These are phyloP conservation scores for Microdochium trichocladiopsis DNA, from an alignment of 2,329 filamentous ascomycete genomes.

Conservation along the genomic window DNA sequence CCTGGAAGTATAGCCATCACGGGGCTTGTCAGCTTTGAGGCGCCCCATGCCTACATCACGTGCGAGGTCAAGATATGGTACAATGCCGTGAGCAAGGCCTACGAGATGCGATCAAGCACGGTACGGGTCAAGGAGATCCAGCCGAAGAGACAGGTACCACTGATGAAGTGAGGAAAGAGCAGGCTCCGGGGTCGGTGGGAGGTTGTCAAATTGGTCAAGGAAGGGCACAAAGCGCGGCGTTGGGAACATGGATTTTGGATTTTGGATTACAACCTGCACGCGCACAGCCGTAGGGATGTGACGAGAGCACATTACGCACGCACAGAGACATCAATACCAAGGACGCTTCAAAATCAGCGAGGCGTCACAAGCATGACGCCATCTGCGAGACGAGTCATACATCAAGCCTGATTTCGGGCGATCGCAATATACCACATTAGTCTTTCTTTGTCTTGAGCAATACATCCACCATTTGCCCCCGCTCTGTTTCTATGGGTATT, in stretches of 20 bases:
- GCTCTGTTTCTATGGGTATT: no score
- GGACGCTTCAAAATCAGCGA: no score
- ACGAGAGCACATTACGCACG: no score
- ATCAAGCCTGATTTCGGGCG: no score
- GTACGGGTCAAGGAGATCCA: constrained; percentile 13
- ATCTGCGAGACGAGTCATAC: no score
- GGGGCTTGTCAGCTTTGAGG: neutral
- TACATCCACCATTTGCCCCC: no score
- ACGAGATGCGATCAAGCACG: neutral
- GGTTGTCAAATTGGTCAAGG: neutral
- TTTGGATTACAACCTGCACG: neutral
- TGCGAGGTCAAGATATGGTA: constrained; percentile 1
- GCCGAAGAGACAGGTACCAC: constrained; percentile 16
- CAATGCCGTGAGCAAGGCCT: neutral
- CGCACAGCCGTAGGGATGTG: no score
- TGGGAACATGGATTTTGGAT: neutral
- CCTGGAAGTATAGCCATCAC: neutral
- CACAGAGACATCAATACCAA: no score
- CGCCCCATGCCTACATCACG: neutral
- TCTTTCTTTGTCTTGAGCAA: no score
- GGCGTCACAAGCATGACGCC: no score
- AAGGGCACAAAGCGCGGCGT: neutral
- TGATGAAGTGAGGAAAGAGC: constrained; percentile 6
- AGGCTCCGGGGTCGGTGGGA: no score
- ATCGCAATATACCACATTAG: no score